Evolutionary conservation across 306 rosid species (phyloP), one percentile per base, ranked within the genome.

Genomic region (Ochetophila trinervis): DNA sequence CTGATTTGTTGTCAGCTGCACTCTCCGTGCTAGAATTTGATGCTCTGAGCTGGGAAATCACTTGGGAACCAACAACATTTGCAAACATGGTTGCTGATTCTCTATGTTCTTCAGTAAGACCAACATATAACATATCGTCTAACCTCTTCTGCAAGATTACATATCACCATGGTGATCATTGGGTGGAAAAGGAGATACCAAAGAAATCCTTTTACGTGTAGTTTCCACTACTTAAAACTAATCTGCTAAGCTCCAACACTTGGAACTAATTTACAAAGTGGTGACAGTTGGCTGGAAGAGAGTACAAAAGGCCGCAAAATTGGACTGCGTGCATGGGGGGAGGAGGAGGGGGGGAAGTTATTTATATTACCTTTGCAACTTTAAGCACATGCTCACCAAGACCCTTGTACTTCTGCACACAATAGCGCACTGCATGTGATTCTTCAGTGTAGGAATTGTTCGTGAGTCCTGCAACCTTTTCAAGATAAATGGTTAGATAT

Each of bases 71-170:
- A 66, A 94, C 99, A 62, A 90, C 90, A 68, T 88, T 84, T 62
- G 95, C 99, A 77, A 94, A 94, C 91, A 83, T 83, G 1, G 91
- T 83, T 8, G 97, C 99, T 71, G 99, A 94, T 84, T 94, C 95
- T 79, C 78, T 84, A 88, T 94, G 99, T 77, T 94, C 91, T 79
- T 91, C 97, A 45, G 99, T 94, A 72, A 94, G 97, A 79, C 99
- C 99, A 80, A 94, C 99, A 24, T 88, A 94, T 79, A 94, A 72
- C 97, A 94, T 94, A 69, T 76, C 72, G 34, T 85, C 96, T 77
- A 94, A 76, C 78, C 96, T 90, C 80, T 74, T 94, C 99, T 94
- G 90, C 94, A 83, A 79, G 66, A 77, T 73, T 66, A 23, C 73
- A 79, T 68, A 74, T 67, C 53, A 40, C 68, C 60, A 64, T 22